Base-by-base conservation (phyloP, 2,329 filamentous ascomycete species). In the Aspergillus viridinutans region DNA sequence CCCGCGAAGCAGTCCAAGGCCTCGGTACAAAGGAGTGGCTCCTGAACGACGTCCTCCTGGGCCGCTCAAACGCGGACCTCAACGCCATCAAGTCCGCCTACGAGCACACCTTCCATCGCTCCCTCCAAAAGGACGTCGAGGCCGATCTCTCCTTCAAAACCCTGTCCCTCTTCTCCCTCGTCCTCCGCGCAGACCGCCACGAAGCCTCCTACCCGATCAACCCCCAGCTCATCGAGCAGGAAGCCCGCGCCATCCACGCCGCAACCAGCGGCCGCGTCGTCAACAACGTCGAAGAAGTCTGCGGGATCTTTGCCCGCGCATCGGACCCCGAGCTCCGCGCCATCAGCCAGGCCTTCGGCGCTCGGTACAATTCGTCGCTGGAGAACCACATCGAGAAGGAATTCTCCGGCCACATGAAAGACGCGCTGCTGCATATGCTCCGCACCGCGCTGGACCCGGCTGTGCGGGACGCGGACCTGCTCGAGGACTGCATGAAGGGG, bases 341-440 rank as follows among this genome's bases (percentile, higher is more conserved):
- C 40, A 91, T 97, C 58, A 82, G 83, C 12, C 83, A 89, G 53
- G 81, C 85, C 0, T 97, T 96, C 76, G 81, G 86, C 66, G 80
- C 85, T 53, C 87, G 86, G 60, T 95, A 92, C 71, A 83, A 86
- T 21, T 83, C 82, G 42, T 78, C 84, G 12, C 80, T 97, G 1
- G 86, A 90, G 61, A 83, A 85, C 35, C 86, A 91, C 51, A 85
- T 97, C 65, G 85, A 85, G 60, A 89, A 84, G 77, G 86, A 94
- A 67, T 97, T 97, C 75, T 90, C 87, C 0, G 93, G 93, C 0
- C 93, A 97, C 71, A 97, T 97, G 92, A 81, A 92, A 71, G 84
- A 90, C 17, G 91, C 91, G 0, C 82, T 97, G 0, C 76, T 94
- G 26, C 86, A 86, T 70, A 91, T 96, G 72, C 78, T 97, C n/a